phyloP scores from a whole-genome alignment of 176 grass and related monocot genomes.

The Luzula sylvatica region DNA sequence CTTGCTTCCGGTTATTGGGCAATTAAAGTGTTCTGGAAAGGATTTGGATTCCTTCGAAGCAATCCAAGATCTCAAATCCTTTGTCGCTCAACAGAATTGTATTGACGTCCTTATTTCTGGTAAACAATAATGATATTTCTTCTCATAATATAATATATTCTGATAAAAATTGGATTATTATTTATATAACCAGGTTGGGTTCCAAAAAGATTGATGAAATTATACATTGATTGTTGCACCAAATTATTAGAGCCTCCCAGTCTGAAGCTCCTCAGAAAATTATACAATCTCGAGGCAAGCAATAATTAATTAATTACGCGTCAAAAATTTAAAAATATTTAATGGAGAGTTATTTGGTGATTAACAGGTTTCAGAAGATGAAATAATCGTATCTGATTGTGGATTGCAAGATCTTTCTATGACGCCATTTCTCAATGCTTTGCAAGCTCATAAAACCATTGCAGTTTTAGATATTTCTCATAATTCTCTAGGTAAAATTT shows the following conservation, averaged over 20 bases:
- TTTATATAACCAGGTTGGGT: constrained; percentile 45
- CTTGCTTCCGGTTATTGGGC: constrained; percentile 67
- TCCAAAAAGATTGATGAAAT: constrained; percentile 83
- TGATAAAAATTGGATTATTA: too few relatives aligned
- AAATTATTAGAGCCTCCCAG: constrained; percentile 70
- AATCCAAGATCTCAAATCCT: constrained; percentile 37
- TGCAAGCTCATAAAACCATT: constrained; percentile 73
- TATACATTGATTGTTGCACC: constrained; percentile 73
- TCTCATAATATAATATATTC: too few relatives aligned
- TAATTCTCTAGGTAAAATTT: constrained; percentile 73
- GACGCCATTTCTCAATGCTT: constrained; percentile 61
- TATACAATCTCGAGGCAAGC: constrained; percentile 87
- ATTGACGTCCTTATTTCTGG: constrained; percentile 65
- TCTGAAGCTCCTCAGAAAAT: constrained; percentile 56
- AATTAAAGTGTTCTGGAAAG: constrained; percentile 45
- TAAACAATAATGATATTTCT: constrained; percentile 27
- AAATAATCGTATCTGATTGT: constrained; percentile 85
- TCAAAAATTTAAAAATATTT: neutral
- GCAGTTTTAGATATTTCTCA: constrained; percentile 94
- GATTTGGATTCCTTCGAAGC: constrained; percentile 33
- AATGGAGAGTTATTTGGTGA: neutral
- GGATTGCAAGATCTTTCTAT: constrained; percentile 71
- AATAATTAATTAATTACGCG: neutral
- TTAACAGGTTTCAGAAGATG: constrained; percentile 88
- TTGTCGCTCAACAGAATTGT: constrained; percentile 41